These are phyloP conservation scores for Tricladium varicosporioides DNA, from an alignment of 2,329 filamentous ascomycete species.

Conservation along the genomic window DNA sequence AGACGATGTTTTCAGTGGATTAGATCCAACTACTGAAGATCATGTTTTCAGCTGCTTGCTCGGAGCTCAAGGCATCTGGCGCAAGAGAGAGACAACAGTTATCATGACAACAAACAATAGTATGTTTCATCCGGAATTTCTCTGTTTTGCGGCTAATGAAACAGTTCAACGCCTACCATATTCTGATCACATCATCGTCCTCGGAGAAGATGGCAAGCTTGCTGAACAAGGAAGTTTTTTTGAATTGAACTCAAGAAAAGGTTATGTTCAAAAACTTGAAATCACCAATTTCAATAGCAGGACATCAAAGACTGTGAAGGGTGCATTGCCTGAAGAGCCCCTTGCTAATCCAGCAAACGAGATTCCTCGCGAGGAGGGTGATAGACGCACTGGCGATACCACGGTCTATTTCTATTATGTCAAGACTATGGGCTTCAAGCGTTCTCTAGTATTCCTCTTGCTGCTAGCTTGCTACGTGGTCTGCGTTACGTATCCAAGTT, in stretches of 20 bases:
- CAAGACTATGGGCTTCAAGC: conserved; percentile 15
- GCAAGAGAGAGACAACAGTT: conserved; percentile 31
- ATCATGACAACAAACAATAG: conserved; percentile 32
- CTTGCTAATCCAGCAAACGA: background rate
- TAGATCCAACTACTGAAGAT: conserved; percentile 22
- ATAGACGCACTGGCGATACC: conserved; percentile 23
- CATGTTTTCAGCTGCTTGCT: conserved; percentile 14
- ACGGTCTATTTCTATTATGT: conserved; percentile 28
- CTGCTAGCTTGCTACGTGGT: background rate
- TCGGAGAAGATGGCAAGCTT: conserved; percentile 33
- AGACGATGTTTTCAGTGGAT: conserved; percentile 26
- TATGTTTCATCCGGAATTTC: background rate
- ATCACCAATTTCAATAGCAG: background rate
- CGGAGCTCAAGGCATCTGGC: conserved; percentile 10
- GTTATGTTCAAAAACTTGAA: conserved; percentile 34
- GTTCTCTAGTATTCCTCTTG: conserved; percentile 3
- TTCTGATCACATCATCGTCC: conserved; percentile 38
- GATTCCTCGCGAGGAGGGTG: background rate
- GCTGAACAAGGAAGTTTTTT: conserved; percentile 37
- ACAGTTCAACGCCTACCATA: conserved; percentile 29
- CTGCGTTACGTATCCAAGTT: background rate
- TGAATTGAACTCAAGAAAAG: conserved; percentile 32
- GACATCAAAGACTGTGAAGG: background rate
- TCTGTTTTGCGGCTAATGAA: too few species aligned
- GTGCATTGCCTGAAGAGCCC: background rate